phyloP scores from a whole-genome alignment of 169 alveolate genomes.

The Eimeria brunetti region DNA sequence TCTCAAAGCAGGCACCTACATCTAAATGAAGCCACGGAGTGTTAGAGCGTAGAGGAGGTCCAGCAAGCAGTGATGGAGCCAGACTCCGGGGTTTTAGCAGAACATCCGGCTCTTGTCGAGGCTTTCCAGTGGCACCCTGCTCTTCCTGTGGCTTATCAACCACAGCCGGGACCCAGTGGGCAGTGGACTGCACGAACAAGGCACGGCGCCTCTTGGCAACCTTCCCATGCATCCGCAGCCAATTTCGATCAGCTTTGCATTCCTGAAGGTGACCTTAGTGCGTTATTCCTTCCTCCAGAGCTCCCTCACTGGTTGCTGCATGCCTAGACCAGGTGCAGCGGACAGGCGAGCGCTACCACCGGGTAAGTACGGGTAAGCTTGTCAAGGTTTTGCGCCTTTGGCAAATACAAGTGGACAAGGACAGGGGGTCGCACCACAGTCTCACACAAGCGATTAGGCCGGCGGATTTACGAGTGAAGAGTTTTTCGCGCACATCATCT shows the following conservation, averaged over 20 bases:
- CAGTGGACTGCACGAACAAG: background rate
- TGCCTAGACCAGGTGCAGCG: background rate
- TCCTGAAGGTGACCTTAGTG: background rate
- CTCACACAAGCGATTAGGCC: background rate
- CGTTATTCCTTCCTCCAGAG: background rate
- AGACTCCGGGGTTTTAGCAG: background rate
- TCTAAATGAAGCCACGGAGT: background rate
- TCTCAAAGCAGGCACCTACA: background rate
- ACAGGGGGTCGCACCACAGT: background rate
- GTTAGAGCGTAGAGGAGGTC: background rate
- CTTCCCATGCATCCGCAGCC: background rate
- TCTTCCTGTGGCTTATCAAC: background rate
- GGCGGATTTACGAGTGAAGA: background rate
- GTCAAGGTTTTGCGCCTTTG: background rate
- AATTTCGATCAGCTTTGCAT: background rate
- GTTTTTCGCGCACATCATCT: background rate
- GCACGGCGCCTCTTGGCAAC: background rate
- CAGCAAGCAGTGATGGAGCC: background rate
- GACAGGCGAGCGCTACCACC: background rate
- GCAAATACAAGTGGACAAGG: background rate
- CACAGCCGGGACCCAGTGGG: background rate
- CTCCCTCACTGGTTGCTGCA: background rate
- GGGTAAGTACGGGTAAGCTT: background rate
- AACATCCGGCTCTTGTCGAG: background rate
- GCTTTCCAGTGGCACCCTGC: background rate